Conservation (phyloP, 2,329 filamentous ascomycete genomes). For the Aureobasidium sp. region DNA sequence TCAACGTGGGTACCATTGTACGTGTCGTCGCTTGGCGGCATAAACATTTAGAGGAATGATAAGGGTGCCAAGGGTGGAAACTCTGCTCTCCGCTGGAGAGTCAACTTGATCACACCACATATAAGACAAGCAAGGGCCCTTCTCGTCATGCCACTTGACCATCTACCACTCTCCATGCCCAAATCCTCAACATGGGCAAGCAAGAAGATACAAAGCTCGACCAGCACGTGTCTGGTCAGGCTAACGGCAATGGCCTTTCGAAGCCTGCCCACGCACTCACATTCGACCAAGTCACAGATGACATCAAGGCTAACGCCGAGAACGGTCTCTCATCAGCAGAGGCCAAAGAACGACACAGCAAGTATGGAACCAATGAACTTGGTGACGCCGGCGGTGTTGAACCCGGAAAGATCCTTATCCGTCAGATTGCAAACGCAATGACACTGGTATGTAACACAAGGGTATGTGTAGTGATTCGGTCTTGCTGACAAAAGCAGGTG, state of each 20-base stretch:
- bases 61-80: slow-evolving; percentile 10
- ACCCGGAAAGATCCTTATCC: slow-evolving; percentile 65
- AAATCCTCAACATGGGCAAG: slow-evolving; percentile 31
- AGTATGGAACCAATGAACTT: slow-evolving; percentile 63
- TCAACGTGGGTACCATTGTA: slow-evolving; percentile 1
- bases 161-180: slow-evolving; percentile 3
- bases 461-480: neutral
- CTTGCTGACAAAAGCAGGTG: slow-evolving; percentile 23
- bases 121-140: slow-evolving; percentile 11
- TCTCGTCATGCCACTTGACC: neutral
- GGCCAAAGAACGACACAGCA: slow-evolving; percentile 51
- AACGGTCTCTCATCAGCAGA: slow-evolving; percentile 57
- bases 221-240: slow-evolving; percentile 39
- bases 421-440: slow-evolving; percentile 73
- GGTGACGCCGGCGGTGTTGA: slow-evolving; percentile 60
- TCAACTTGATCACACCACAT: neutral
- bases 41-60: slow-evolving; percentile 8
- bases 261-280: slow-evolving; percentile 57
- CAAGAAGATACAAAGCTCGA: slow-evolving; percentile 30
- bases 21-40: slow-evolving; percentile 5
- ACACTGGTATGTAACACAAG: slow-evolving; percentile 47
- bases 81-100: neutral
- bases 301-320: slow-evolving; percentile 58
- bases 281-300: slow-evolving; percentile 46
- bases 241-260: slow-evolving; percentile 47